Conservation (phyloP, 169 alveolate genomes). For the Pseudocohnilembus persalinus region DNA sequence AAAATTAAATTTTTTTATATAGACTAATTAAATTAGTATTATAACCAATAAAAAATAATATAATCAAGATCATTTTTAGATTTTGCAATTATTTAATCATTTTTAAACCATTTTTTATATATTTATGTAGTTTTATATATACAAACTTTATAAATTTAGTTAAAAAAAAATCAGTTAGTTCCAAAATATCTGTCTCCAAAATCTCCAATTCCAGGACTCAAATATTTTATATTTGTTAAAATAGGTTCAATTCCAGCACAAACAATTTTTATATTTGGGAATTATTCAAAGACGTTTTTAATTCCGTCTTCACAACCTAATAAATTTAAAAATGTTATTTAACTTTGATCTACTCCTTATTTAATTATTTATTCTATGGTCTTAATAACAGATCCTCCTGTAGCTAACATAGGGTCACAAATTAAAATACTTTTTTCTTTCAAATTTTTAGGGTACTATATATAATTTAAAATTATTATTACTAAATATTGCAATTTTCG, state of each 20-base stretch:
- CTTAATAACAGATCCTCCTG: slow-evolving; percentile 81
- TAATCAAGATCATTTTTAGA: too few species aligned
- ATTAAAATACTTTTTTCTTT: slow-evolving; percentile 66
- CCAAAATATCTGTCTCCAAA: slow-evolving; percentile 89
- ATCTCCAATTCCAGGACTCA: slow-evolving; percentile 87
- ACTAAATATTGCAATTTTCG: slow-evolving; percentile 8
- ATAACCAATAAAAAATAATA: too few species aligned
- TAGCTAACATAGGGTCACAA: slow-evolving; percentile 90
- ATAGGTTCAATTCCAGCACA: slow-evolving; percentile 76
- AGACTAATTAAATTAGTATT: too few species aligned
- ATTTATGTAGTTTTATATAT: too few species aligned
- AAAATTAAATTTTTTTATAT: too few species aligned
- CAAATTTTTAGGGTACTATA: slow-evolving; percentile 74
- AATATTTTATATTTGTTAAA: slow-evolving; percentile 57
- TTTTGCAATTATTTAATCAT: too few species aligned
- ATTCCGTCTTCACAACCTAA: slow-evolving; percentile 82
- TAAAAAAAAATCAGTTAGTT: too few species aligned
- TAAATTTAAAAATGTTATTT: slow-evolving; percentile 77
- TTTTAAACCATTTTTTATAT: too few species aligned
- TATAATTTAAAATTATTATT: slow-evolving; percentile 41
- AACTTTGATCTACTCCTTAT: slow-evolving; percentile 67
- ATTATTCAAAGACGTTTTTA: slow-evolving; percentile 30
- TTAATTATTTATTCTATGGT: slow-evolving; percentile 63
- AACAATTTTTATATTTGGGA: slow-evolving; percentile 68
- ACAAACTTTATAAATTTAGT: too few species aligned